Base-by-base conservation (phyloP, 805 yeast species). In the Lipomyces sp. region DNA sequence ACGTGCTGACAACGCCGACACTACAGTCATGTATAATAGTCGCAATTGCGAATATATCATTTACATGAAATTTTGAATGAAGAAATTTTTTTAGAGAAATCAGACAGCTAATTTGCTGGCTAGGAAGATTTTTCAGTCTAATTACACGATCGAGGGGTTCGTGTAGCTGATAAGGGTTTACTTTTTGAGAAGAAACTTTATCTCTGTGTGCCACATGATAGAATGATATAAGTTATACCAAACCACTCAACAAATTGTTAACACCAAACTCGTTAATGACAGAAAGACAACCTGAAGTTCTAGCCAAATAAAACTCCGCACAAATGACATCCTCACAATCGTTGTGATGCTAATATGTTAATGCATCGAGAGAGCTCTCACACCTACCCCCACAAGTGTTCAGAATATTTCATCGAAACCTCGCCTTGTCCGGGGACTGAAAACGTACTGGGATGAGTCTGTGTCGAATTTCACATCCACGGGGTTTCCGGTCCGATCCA, bases 401-500 rank as follows among this genome's bases (percentile, higher is more conserved):
- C 48, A 42, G 0, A n/a, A 42, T 15, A 42, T 42, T 42, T 42
- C 48, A 24, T 42, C 48, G n/a, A 42, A 42, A 5, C 48, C 48
- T 42, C 48, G 48, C 48, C 48, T 15, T 11, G 48, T 42, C 48
- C 48, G 24, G 15, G 48, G 48, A 18, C n/a, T 42, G 29, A 42
- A 42, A 42, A 42, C 18, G 48, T 42, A 42, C n/a, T 42, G 48
- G 0, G 48, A 42, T n/a, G 48, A 42, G n/a, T 42, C 48, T n/a
- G 24, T n/a, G n/a, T 62, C 69, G 24, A 34, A 67, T 33, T 59
- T 60, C 3, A 67, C 64, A 48, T 67, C 66, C 7, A 67, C 62
- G 0, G 65, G 53, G n/a, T 63, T 57, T 35, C 71, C 71, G 6
- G 60, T 15, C 37, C 59, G 59, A 50, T 69, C 69, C 0, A 88